phyloP scores from a whole-genome alignment of 805 yeast species.

The Wickerhamomyces ciferrii region DNA sequence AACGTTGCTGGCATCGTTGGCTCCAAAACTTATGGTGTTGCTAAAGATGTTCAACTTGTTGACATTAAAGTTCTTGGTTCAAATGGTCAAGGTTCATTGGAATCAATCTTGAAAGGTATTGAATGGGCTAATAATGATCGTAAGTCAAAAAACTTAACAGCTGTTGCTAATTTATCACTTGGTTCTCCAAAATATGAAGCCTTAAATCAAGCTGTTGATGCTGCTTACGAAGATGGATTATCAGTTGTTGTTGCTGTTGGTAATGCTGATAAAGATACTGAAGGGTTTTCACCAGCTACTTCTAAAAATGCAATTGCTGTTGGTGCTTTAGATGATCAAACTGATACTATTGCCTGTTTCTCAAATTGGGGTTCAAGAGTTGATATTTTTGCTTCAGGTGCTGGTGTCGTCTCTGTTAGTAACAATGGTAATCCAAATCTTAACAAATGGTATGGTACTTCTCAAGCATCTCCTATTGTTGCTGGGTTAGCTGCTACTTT shows the following conservation, averaged over 20 bases:
- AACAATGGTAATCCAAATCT: slow-evolving; percentile 19
- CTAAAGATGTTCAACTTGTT: slow-evolving; percentile 57
- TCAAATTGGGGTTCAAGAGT: slow-evolving; percentile 89
- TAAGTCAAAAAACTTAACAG: slow-evolving; percentile 27
- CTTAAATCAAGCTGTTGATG: slow-evolving; percentile 60
- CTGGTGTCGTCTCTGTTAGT: slow-evolving; percentile 51
- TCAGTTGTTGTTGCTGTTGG: slow-evolving; percentile 84
- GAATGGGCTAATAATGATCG: slow-evolving; percentile 63
- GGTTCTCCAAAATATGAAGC: slow-evolving; percentile 71
- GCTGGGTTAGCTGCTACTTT: slow-evolving; percentile 60
- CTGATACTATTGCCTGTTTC: slow-evolving; percentile 66
- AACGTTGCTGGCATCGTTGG: slow-evolving; percentile 86
- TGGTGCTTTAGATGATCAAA: slow-evolving; percentile 78
- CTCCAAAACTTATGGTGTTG: slow-evolving; percentile 70
- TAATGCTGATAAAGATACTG: slow-evolving; percentile 69
- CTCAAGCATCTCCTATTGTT: slow-evolving; percentile 75
- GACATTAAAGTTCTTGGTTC: slow-evolving; percentile 72
- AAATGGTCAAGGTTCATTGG: slow-evolving; percentile 62
- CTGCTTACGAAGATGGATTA: slow-evolving; percentile 41
- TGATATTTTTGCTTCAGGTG: slow-evolving; percentile 80
- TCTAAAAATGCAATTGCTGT: slow-evolving; percentile 67
- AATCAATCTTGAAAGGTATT: slow-evolving; percentile 56
- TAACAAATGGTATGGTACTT: slow-evolving; percentile 56
- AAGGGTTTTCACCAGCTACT: slow-evolving; percentile 79
- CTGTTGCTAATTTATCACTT: slow-evolving; percentile 74